A percentile compares a stretch with the other conserved stretches of the same genome.
phyloP scores from a whole-genome alignment of 2,329 filamentous ascomycete genomes.

The Phaeosphaeria sp. region DNA sequence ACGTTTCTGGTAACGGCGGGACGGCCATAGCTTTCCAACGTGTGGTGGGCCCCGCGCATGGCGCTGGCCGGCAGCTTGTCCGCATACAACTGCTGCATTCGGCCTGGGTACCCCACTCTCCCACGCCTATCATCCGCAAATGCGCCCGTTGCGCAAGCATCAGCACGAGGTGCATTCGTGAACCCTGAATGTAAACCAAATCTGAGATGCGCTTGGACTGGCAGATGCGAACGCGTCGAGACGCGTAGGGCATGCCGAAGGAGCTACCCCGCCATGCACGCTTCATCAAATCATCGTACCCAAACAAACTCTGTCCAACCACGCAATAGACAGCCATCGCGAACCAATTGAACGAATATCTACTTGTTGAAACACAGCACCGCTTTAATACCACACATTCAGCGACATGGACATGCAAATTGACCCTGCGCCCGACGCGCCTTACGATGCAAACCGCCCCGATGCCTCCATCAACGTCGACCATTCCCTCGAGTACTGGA shows the following conservation, averaged over 20 bases:
- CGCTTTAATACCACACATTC: neutral
- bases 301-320: neutral
- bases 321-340: neutral
- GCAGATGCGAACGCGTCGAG: slow-evolving; percentile 11
- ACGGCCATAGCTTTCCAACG: slow-evolving; percentile 8
- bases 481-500: slow-evolving; percentile 60
- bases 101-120: slow-evolving; percentile 17
- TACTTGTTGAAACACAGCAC: no score
- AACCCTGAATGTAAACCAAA: neutral
- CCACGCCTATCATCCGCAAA: slow-evolving; percentile 11
- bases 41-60: slow-evolving; percentile 31
- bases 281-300: neutral
- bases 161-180: neutral
- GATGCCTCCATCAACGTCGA: slow-evolving; percentile 55
- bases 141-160: slow-evolving; percentile 1
- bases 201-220: neutral
- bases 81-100: slow-evolving; percentile 35
- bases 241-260: neutral
- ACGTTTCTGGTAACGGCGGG: slow-evolving; percentile 11
- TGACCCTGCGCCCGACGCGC: slow-evolving; percentile 26
- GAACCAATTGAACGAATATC: neutral
- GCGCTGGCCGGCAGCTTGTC: slow-evolving; percentile 18
- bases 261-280: slow-evolving; percentile 20
- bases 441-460: slow-evolving; percentile 28
- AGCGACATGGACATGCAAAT: slow-evolving; percentile 34